Base-by-base conservation (phyloP, 768 basidiomycete species). In the Paxillus ammoniavirescens region DNA sequence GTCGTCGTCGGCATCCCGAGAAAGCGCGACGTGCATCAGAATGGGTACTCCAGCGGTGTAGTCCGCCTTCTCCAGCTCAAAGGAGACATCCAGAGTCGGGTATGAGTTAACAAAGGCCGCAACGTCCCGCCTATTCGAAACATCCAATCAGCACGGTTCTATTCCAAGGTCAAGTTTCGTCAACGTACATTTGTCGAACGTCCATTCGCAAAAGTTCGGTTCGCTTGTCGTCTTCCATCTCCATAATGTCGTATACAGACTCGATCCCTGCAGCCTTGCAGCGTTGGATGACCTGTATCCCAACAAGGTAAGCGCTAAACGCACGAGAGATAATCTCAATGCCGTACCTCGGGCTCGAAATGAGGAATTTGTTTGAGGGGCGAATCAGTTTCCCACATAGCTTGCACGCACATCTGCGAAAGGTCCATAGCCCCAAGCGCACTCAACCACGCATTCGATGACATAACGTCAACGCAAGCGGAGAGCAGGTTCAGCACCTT, bases 341-440 rank as follows among this genome's bases (percentile, higher is more conserved):
- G 9, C 2, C 62, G 0, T 62, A 95, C 91, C 49, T 96, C 92
- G 6, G 84, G 72, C 60, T 96, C 93, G 71, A 98, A 99, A 72
- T 97, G 94, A 9, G 97, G 97, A 41, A 99, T 88, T 69, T 99
- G 96, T 65, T 91, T 93, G 61, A 98, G 72, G 0, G 95, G 94
- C 36, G 91, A 93, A 70, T 99, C 97, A 9, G 86, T 88, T 66
- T 99, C 96, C 97, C 97, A 98, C 72, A 96, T 86, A 0, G 90
- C 93, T 69, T 98, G 97, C 5, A 98, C 92, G 70, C 93, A 95
- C 96, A 98, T 98, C 71, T 98, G 97, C 8, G 91, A 91, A 44
- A 98, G 72, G 71, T 99, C 96, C 97, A 98, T 98, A 0, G 95
- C 95, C 31, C 93, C 91, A 21, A 98, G 73, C 0, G 96, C 97